phyloP scores from a whole-genome alignment of 305 asterid species.

The Fraxinus greggii region DNA sequence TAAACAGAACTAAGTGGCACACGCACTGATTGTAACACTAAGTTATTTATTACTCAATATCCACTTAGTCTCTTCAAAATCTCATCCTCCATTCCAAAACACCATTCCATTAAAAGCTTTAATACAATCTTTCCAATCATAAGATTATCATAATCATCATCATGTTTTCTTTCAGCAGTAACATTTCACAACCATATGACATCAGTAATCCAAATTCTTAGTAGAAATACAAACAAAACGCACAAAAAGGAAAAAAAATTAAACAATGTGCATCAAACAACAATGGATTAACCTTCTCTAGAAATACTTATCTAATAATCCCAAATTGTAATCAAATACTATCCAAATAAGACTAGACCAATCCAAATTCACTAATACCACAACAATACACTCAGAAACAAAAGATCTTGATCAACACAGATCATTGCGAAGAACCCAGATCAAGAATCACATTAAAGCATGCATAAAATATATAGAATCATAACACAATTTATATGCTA shows the following conservation, averaged over 20 bases:
- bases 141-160: background rate
- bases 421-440: constrained; percentile 32
- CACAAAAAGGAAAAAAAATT: background rate
- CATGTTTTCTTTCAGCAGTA: background rate
- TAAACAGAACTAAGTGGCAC: background rate
- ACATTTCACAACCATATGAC: background rate
- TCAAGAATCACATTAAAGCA: constrained; percentile 10
- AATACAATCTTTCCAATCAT: background rate
- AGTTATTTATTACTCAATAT: background rate
- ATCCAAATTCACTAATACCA: constrained; percentile 5
- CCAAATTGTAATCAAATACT: constrained; percentile 7
- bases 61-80: background rate
- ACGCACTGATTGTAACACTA: background rate
- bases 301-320: constrained; percentile 2
- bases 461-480: background rate
- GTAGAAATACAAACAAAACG: background rate
- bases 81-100: background rate
- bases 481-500: background rate
- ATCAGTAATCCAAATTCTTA: background rate
- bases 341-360: background rate
- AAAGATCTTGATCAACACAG: constrained; percentile 17
- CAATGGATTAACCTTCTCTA: background rate
- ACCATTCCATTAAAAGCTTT: background rate
- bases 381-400: constrained; percentile 6
- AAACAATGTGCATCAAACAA: background rate